phyloP scores from a whole-genome alignment of 2,329 filamentous ascomycete species.

The Amauroascus niger region DNA sequence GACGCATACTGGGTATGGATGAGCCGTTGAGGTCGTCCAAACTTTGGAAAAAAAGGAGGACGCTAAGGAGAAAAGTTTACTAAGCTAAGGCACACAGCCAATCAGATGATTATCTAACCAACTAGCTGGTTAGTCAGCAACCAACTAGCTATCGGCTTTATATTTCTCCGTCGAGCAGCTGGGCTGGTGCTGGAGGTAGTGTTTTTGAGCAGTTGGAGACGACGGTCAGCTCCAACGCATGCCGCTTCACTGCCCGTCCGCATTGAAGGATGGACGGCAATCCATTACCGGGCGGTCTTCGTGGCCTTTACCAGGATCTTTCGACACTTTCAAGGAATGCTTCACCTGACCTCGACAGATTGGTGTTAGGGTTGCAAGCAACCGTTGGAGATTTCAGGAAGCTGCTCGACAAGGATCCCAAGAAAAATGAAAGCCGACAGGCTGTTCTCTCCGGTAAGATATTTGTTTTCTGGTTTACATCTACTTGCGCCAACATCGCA shows the following conservation, averaged over 20 bases:
- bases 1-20: too few species aligned
- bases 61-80: too few species aligned
- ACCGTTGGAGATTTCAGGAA: conserved; percentile 58
- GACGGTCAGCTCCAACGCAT: too few species aligned
- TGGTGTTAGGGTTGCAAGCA: conserved; percentile 55
- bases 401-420: conserved; percentile 63
- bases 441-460: conserved; percentile 56
- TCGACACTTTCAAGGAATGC: conserved; percentile 63
- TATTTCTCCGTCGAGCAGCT: conserved; percentile 1
- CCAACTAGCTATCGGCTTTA: background rate
- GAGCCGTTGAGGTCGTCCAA: too few species aligned
- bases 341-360: conserved; percentile 59
- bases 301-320: conserved; percentile 78
- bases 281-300: conserved; percentile 64
- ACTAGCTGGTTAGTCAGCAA: too few species aligned
- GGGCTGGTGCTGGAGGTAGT: background rate
- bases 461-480: background rate
- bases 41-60: too few species aligned
- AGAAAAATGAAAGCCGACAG: conserved; percentile 66
- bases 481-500: background rate
- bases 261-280: conserved; percentile 55
- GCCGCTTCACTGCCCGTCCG: conserved; percentile 13
- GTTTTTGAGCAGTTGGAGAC: conserved; percentile 9
- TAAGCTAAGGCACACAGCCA: too few species aligned
- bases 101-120: too few species aligned